Conservation (phyloP, 306 rosid genomes). For the Quercus engelmannii region DNA sequence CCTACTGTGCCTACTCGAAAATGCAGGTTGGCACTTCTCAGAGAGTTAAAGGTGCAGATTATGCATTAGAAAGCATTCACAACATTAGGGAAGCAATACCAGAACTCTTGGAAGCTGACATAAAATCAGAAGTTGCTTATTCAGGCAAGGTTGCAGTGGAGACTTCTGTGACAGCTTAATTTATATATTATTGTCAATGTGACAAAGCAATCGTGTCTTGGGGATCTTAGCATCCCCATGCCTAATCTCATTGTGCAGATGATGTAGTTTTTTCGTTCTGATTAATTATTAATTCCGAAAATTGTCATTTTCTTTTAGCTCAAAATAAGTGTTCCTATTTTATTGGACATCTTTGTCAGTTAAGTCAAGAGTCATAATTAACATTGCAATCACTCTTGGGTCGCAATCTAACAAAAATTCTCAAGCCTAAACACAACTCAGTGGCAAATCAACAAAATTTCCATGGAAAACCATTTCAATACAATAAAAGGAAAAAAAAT, state of each 20-base stretch:
- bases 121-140: conserved; percentile 65
- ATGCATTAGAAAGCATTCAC: conserved; percentile 91
- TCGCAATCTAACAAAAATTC: no score
- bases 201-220: neutral
- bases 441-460: no score
- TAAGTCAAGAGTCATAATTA: neutral
- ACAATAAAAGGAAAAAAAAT: no score
- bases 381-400: neutral
- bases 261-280: conserved; percentile 33
- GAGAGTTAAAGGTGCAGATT: conserved; percentile 88
- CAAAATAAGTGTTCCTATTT: neutral
- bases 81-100: conserved; percentile 89
- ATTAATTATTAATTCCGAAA: conserved; percentile 1
- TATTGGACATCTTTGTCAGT: neutral
- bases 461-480: no score
- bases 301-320: neutral
- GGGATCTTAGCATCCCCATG: conserved; percentile 4
- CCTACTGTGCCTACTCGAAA: neutral
- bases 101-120: conserved; percentile 75
- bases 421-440: no score
- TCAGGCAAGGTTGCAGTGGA: conserved; percentile 74
- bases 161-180: conserved; percentile 79
- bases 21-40: conserved; percentile 79
- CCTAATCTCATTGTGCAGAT: conserved; percentile 19
- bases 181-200: neutral